Base-by-base conservation (phyloP, 441 rosid genomes). In the Viola pubescens region DNA sequence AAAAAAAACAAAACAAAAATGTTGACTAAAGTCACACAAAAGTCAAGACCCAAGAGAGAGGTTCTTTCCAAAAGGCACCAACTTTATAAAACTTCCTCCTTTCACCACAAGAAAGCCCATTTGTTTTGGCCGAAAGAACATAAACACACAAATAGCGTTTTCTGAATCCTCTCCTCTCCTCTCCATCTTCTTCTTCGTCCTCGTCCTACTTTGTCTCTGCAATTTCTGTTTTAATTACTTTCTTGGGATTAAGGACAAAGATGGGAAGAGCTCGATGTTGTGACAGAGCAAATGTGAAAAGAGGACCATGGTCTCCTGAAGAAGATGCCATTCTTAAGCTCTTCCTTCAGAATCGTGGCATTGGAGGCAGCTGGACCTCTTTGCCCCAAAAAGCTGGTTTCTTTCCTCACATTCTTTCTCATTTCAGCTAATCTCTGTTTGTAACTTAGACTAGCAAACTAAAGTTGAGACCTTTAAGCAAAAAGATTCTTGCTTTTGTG, bases 211-310 rank as follows among this genome's bases (percentile, higher is more conserved):
- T 6, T 43, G 9, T 46, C n/a, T 12, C 49, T 43, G 8, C 46
- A 43, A 43, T 3, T 10, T 9, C 49, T 46, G 9, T 6, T 4
- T 46, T 46, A 8, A 46, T 46, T 0, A 46, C n/a, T 12, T 48
- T 47, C 48, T 12, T 7, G 53, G 62, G 59, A 37, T 52, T 52
- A 40, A 40, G 37, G 41, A 52, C 37, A 53, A 39, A 45, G 61
- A 82, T 82, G 88, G 88, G 88, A 52, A 74, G 88, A 73, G 79
- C 88, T 50, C 88, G 83, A 37, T 80, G 88, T 58, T 82, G 88
- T 67, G 88, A 82, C 70, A 75, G 78, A 66, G 73, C 83, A 7
- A 80, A 78, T 13, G 82, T 78, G 62, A 82, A 75, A 73, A 72
- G 81, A 73, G 87, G 87, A 11, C 80, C 84, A 0, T 82, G 87